phyloP scores from a whole-genome alignment of 2,329 filamentous ascomycete species.

The Penicillium sclerotigenum region DNA sequence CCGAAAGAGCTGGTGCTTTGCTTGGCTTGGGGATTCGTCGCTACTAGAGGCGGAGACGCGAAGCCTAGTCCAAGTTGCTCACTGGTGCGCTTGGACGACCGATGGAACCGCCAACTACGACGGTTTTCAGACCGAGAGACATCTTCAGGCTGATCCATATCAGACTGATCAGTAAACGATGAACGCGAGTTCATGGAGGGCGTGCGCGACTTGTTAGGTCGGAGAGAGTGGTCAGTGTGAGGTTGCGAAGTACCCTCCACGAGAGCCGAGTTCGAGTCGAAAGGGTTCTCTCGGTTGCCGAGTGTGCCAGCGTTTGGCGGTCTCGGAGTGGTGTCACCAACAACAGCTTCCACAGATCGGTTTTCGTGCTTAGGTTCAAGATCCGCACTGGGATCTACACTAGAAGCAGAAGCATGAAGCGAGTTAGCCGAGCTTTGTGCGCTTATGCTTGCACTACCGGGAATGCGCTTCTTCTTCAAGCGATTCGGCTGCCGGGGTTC shows the following conservation, averaged over 20 bases:
- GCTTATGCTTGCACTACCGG: conserved; percentile 74
- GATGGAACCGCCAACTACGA: conserved; percentile 69
- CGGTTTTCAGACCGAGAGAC: conserved; percentile 61
- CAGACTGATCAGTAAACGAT: conserved; percentile 74
- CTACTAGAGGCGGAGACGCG: conserved; percentile 52
- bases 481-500: conserved; percentile 77
- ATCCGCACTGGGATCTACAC: conserved; percentile 42
- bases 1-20: conserved; percentile 66
- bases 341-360: conserved; percentile 11
- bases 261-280: conserved; percentile 21
- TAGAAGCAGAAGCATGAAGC: conserved; percentile 50
- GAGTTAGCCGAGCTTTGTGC: conserved; percentile 88
- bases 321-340: conserved; percentile 35
- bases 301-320: conserved; percentile 32
- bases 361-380: conserved; percentile 29
- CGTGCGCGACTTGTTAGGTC: conserved; percentile 68
- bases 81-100: conserved; percentile 54
- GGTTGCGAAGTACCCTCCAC: conserved; percentile 45
- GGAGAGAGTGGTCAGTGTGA: conserved; percentile 53
- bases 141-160: conserved; percentile 71
- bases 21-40: conserved; percentile 61
- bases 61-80: conserved; percentile 44
- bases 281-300: conserved; percentile 25
- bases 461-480: conserved; percentile 79
- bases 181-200: conserved; percentile 71